These are phyloP conservation scores for Fraxinus cuspidata DNA, from an alignment of 257 asterid genomes.

Conservation along the genomic window DNA sequence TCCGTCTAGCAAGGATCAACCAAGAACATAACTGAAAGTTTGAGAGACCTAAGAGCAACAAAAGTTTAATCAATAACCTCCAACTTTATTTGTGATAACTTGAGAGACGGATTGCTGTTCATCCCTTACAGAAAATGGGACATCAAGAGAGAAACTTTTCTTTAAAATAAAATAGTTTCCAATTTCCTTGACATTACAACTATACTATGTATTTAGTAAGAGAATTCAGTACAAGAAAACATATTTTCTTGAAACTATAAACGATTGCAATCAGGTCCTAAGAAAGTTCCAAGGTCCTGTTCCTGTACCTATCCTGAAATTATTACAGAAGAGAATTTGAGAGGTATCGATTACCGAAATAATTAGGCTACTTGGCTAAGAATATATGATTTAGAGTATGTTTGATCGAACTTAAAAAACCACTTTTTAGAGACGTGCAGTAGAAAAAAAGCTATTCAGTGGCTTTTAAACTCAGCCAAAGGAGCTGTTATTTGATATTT, in stretches of 20 bases:
- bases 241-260: not conserved
- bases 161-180: not conserved
- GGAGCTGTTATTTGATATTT: not conserved
- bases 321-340: not conserved
- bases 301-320: slow-evolving; percentile 73
- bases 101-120: not conserved
- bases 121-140: not conserved
- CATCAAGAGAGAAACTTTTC: not conserved
- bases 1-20: too few relatives aligned
- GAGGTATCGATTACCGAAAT: not conserved
- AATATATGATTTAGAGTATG: not conserved
- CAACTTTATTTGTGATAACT: not conserved
- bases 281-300: slow-evolving; percentile 78
- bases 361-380: not conserved
- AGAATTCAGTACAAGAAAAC: not conserved
- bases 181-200: not conserved
- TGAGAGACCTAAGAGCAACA: too few relatives aligned
- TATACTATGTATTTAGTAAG: not conserved
- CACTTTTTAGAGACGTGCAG: too few relatives aligned
- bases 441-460: not conserved
- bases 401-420: not conserved
- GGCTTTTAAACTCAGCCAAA: not conserved
- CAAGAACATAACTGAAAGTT: too few relatives aligned
- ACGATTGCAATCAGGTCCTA: slow-evolving; percentile 35
- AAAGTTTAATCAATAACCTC: not conserved